phyloP scores from a whole-genome alignment of 108 stramenopile genomes.

The Seminavis robusta region DNA sequence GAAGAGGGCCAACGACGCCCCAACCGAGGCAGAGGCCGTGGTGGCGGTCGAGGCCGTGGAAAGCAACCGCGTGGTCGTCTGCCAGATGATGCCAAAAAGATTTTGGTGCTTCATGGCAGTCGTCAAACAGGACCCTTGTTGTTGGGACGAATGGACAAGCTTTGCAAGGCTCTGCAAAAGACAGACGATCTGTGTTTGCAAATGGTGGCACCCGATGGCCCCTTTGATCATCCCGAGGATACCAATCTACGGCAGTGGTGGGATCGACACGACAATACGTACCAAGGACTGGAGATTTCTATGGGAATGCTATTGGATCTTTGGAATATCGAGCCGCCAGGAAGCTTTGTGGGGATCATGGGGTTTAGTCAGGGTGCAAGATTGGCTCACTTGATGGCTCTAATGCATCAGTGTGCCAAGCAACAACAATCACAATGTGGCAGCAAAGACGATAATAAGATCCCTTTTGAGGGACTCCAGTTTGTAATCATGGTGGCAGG shows the following conservation, averaged over 20 bases:
- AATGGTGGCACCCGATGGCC: conserved; percentile 67
- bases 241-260: conserved; percentile 28
- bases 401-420: conserved; percentile 18
- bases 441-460: background rate
- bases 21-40: no score
- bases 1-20: no score
- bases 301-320: conserved; percentile 30
- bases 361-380: conserved; percentile 82
- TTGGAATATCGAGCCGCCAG: conserved; percentile 39
- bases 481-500: conserved; percentile 62
- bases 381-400: conserved; percentile 53
- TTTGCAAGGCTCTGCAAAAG: conserved; percentile 37
- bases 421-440: background rate
- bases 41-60: no score
- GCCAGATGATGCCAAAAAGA: background rate
- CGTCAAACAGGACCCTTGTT: conserved; percentile 73
- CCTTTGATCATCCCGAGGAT: conserved; percentile 29
- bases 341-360: conserved; percentile 53
- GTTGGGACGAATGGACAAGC: conserved; percentile 55
- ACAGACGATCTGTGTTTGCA: conserved; percentile 37
- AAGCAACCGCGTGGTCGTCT: no score
- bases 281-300: conserved; percentile 61
- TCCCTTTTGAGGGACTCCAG: conserved; percentile 41
- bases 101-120: conserved; percentile 73
- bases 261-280: conserved; percentile 29